Evolutionary conservation across 2,329 filamentous ascomycete genomes (phyloP).

Genomic region (Waltergamsia citrina): DNA sequence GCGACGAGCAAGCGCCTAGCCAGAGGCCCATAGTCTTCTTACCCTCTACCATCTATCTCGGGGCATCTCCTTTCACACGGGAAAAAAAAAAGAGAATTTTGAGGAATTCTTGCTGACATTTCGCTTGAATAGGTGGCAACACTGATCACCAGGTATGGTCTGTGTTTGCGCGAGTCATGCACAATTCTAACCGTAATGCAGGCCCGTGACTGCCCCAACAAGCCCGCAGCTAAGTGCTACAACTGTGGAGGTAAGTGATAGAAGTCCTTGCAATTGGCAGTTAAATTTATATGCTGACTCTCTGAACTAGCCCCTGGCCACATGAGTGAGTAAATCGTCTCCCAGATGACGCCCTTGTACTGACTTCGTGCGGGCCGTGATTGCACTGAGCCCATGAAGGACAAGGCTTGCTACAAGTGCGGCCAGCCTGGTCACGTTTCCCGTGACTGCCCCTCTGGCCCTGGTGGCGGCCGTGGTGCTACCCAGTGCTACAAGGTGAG

Average conservation of each 20-base stretch:
- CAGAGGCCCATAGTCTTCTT: neutral
- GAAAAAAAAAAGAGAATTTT: no score
- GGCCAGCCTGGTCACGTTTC: constrained; percentile 83
- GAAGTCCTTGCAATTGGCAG: neutral
- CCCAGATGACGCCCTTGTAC: constrained; percentile 4
- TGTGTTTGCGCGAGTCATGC: neutral
- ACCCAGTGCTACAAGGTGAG: constrained; percentile 83
- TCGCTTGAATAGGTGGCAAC: constrained; percentile 12
- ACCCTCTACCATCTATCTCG: neutral
- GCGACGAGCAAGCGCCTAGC: neutral
- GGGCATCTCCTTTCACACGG: neutral
- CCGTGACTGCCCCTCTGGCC: constrained; percentile 64
- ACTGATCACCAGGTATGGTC: constrained; percentile 61
- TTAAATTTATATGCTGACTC: neutral
- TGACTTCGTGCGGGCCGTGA: constrained; percentile 59
- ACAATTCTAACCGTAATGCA: constrained; percentile 18
- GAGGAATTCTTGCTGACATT: neutral
- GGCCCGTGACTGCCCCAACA: constrained; percentile 81
- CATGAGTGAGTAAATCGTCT: constrained; percentile 51
- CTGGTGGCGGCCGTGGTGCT: constrained; percentile 33
- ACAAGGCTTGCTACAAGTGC: constrained; percentile 72
- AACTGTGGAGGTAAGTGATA: constrained; percentile 67
- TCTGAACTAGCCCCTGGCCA: constrained; percentile 46
- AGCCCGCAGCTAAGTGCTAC: constrained; percentile 76
- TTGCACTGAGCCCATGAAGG: constrained; percentile 81